Base-by-base conservation (phyloP, 768 basidiomycete genomes). In the Lentinula guzmanii region DNA sequence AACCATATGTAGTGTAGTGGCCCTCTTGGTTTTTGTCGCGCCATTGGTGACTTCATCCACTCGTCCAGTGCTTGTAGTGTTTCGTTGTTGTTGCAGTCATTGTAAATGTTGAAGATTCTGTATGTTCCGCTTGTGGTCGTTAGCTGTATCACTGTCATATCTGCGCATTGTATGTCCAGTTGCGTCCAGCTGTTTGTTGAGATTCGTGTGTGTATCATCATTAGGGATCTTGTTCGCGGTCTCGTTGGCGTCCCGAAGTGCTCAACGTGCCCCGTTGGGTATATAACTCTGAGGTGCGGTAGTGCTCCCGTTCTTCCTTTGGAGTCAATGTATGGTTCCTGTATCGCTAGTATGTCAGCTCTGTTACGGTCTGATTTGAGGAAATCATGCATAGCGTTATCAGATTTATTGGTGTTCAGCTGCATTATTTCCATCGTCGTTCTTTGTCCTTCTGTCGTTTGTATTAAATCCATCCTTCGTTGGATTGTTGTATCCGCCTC, bases 101-200 rank as follows among this genome's bases (percentile, higher is more conserved):
- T 71, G 62, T 73, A 72, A 3, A 72, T 58, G 53, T 71, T 73
- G 63, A 71, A 62, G 2, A 73, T 66, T 15, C 48, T 21, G 18
- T 21, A 43, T 43, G 42, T 43, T 15, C 42, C 42, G 9, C 1
- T 43, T n/a, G 42, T 9, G 13, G 16, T 43, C 16, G 16, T n/a
- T 8, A 43, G 42, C 13, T 43, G 42, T 5, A 43, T 43, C 16
- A 4, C 16, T 8, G 37, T 39, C 9, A 39, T 39, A 13, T 39
- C 37, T 2, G 37, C 37, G 37, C 37, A 9, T 13, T 8, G 37
- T 8, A 39, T 13, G 9, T 39, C 37, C 1, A 39, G 8, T 39
- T 39, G 37, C 13, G 37, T 39, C 37, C 37, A 39, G 37, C 37
- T 39, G 37, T 13, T 13, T 39, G 37, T 39, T n/a, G n/a, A n/a